These are phyloP conservation scores for Arabidopsis hybrid DNA, from an alignment of 441 rosid genomes.

Conservation along the genomic window DNA sequence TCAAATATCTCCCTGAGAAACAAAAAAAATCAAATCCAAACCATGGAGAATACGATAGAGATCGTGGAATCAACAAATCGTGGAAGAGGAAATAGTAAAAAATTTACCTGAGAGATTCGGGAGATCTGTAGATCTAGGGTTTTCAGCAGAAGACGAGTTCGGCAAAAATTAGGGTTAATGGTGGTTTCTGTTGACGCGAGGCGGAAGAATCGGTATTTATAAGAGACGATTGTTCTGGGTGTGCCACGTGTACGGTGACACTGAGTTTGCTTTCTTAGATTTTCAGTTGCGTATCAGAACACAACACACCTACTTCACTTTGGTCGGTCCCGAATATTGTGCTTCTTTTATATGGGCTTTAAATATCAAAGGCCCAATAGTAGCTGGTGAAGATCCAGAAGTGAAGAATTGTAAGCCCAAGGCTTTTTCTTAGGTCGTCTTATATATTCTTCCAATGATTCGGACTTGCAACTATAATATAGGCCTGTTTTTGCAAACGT, in stretches of 20 bases:
- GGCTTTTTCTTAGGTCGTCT: neutral
- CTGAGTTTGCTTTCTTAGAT: conserved; percentile 13
- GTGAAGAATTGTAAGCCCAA: neutral
- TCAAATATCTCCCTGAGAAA: conserved; percentile 39
- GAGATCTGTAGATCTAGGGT: conserved; percentile 59
- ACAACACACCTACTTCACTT: conserved; percentile 7
- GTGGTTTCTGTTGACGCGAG: conserved; percentile 31
- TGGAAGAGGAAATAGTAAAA: neutral
- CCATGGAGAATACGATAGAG: conserved; percentile 2
- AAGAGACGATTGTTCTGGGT: conserved; percentile 23
- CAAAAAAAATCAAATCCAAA: neutral
- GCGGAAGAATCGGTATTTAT: conserved; percentile 47
- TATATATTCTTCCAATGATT: neutral
- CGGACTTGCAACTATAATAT: neutral
- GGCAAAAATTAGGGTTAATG: conserved; percentile 45
- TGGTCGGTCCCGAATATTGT: conserved; percentile 31
- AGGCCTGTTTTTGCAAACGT: neutral
- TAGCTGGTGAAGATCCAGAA: neutral
- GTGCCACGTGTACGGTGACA: conserved; percentile 60
- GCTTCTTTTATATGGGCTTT: conserved; percentile 19
- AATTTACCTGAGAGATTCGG: conserved; percentile 31
- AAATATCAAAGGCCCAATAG: neutral
- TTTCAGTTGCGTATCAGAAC: conserved; percentile 44
- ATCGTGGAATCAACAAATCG: neutral
- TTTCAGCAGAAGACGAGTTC: neutral